Evolutionary conservation across 1,139 yeast species (phyloP).

Genomic region (Nakaseomyces kungkrabaensis): DNA sequence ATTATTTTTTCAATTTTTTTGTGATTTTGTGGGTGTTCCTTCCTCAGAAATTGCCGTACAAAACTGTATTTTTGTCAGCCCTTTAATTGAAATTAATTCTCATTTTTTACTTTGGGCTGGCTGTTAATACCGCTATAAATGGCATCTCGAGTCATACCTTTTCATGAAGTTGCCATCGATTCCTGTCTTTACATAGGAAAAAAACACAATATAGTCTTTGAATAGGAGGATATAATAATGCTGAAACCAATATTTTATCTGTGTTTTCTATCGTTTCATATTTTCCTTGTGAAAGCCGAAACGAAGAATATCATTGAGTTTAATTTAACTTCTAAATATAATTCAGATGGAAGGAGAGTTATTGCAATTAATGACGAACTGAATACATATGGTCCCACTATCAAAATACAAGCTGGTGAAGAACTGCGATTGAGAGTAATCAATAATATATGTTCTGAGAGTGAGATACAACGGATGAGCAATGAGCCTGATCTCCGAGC

Average conservation of each 20-base stretch:
- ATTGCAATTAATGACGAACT: slow-evolving; percentile 16
- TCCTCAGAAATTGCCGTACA: not conserved
- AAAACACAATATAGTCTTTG: too few relatives aligned
- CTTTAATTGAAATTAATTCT: too few relatives aligned
- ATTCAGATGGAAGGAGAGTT: slow-evolving; percentile 13
- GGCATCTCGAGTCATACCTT: too few relatives aligned
- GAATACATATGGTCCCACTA: slow-evolving; percentile 18
- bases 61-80: not conserved
- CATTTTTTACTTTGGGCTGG: too few relatives aligned
- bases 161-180: too few relatives aligned
- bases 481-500: slow-evolving; percentile 10
- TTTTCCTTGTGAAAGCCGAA: not conserved
- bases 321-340: slow-evolving; percentile 8
- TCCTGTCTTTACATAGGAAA: too few relatives aligned
- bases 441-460: slow-evolving; percentile 16
- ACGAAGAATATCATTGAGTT: slow-evolving; percentile 8
- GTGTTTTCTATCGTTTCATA: not conserved
- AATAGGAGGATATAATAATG: not conserved
- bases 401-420: slow-evolving; percentile 20
- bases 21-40: not conserved
- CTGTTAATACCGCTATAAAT: too few relatives aligned
- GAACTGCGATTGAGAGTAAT: slow-evolving; percentile 12
- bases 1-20: slow-evolving; percentile 6
- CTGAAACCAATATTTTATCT: slow-evolving; percentile 1
- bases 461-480: slow-evolving; percentile 6